Evolutionary conservation across 371 early-diverging fungal species (phyloP).

Genomic region (Rhizopus stolonifer): DNA sequence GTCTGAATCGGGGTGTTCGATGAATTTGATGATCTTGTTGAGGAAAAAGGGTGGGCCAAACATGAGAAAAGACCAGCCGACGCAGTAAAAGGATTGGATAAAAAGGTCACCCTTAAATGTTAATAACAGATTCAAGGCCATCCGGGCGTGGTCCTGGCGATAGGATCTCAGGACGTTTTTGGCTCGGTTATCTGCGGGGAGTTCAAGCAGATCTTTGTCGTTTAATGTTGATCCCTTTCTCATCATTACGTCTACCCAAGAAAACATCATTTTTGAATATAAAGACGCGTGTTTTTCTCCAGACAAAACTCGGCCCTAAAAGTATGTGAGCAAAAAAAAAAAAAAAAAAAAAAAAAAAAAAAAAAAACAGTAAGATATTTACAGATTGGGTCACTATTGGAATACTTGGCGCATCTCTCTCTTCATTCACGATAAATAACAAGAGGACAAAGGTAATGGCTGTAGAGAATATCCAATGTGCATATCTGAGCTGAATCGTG

Average conservation of each 20-base stretch:
- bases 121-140: constrained; percentile 26
- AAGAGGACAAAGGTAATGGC: constrained; percentile 19
- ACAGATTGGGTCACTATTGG: constrained; percentile 35
- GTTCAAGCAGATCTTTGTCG: constrained; percentile 51
- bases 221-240: constrained; percentile 54
- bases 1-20: constrained; percentile 42
- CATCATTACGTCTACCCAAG: constrained; percentile 55
- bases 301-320: constrained; percentile 40
- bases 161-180: constrained; percentile 28
- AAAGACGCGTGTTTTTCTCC: constrained; percentile 53
- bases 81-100: constrained; percentile 41
- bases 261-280: constrained; percentile 54
- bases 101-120: constrained; percentile 38
- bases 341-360: no score
- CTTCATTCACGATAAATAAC: constrained; percentile 30
- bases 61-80: constrained; percentile 50
- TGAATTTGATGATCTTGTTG: constrained; percentile 56
- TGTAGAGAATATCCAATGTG: constrained; percentile 20
- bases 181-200: constrained; percentile 36
- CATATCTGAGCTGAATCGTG: constrained; percentile 25
- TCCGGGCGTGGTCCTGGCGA: constrained; percentile 9
- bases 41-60: constrained; percentile 59
- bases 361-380: no score
- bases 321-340: background rate
- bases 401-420: constrained; percentile 26